phyloP scores from a whole-genome alignment of 352 stramenopile genomes.

The Plasmopara viticola region DNA sequence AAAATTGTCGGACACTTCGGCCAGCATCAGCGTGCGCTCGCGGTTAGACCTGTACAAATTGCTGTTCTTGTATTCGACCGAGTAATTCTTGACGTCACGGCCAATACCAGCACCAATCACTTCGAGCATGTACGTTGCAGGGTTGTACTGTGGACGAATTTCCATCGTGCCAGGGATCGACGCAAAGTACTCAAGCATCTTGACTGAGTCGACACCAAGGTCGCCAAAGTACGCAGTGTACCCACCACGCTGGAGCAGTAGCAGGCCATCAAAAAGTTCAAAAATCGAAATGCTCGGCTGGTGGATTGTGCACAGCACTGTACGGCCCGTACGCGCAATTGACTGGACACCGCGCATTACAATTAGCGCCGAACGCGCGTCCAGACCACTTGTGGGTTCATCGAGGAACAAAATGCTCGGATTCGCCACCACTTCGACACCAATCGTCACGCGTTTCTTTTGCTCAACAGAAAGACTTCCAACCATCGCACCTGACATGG shows the following conservation, averaged over 20 bases:
- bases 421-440: conserved; percentile 87
- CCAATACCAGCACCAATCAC: too few relatives aligned
- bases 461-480: conserved; percentile 47
- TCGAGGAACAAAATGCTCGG: conserved; percentile 92
- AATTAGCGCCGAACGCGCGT: conserved; percentile 76
- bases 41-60: conserved; percentile 9
- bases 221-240: conserved; percentile 82
- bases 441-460: conserved; percentile 91
- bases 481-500: conserved; percentile 20
- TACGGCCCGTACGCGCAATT: conserved; percentile 82
- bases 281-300: conserved; percentile 86
- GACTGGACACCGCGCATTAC: conserved; percentile 83
- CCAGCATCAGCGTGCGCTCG: conserved; percentile 26
- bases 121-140: too few relatives aligned
- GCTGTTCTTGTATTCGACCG: too few relatives aligned
- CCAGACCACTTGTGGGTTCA: conserved; percentile 88
- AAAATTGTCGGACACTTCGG: conserved; percentile 34
- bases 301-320: conserved; percentile 69
- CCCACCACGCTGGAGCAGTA: conserved; percentile 70
- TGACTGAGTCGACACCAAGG: conserved; percentile 67
- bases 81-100: too few relatives aligned
- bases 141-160: conserved; percentile 14
- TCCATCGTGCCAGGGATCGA: conserved; percentile 55
- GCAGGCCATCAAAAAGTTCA: conserved; percentile 84
- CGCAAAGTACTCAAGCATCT: conserved; percentile 87